These are phyloP conservation scores for Skeletonema costatum DNA, from an alignment of 108 stramenopile species.

Conservation along the genomic window DNA sequence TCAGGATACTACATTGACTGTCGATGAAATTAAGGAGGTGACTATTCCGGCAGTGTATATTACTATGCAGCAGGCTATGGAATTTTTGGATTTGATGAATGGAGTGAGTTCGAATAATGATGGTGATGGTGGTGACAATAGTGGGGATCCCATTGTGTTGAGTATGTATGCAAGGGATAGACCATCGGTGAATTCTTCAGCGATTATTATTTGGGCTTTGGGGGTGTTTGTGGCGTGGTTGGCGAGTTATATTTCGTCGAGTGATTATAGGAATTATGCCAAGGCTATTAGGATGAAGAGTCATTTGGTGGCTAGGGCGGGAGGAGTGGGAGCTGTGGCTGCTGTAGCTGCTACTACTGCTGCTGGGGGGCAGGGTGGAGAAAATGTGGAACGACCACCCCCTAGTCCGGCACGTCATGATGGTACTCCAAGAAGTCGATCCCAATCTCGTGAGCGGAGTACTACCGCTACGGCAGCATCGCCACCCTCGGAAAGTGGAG, in stretches of 20 bases:
- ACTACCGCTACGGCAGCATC: neutral
- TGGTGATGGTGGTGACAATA: neutral
- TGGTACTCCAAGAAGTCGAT: neutral
- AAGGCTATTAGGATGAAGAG: slow-evolving; percentile 27
- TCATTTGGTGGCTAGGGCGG: slow-evolving; percentile 2
- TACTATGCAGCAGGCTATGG: slow-evolving; percentile 48
- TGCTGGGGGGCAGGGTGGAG: neutral
- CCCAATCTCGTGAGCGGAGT: neutral
- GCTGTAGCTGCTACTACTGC: neutral
- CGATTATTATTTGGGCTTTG: slow-evolving; percentile 58
- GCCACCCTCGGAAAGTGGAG: slow-evolving; percentile 1
- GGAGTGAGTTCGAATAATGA: neutral
- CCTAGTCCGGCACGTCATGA: neutral
- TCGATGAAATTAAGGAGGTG: neutral
- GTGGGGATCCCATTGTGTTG: slow-evolving; percentile 26
- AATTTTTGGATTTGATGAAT: slow-evolving; percentile 24
- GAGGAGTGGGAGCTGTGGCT: neutral
- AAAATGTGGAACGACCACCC: neutral
- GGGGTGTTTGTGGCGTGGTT: slow-evolving; percentile 55
- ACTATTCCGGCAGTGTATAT: slow-evolving; percentile 55
- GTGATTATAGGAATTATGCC: slow-evolving; percentile 26
- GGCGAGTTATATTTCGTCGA: slow-evolving; percentile 20
- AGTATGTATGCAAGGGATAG: slow-evolving; percentile 33
- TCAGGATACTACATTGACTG: slow-evolving; percentile 24
- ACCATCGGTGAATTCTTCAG: slow-evolving; percentile 42